Base-by-base conservation (phyloP, 2,329 filamentous ascomycete genomes). In the Penicillium sumatraense region DNA sequence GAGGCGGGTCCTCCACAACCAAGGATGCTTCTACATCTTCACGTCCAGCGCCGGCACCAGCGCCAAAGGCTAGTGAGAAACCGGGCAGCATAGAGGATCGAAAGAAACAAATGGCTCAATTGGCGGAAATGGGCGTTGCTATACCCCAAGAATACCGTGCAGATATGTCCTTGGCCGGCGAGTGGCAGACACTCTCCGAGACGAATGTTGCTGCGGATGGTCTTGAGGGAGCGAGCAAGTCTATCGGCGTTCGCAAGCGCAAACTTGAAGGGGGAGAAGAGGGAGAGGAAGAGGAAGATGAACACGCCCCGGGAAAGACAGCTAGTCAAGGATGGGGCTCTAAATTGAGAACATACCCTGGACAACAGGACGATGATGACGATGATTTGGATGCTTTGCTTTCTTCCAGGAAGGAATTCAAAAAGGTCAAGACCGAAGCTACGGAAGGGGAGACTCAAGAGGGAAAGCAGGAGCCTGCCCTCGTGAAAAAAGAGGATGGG, bases 121-220 rank as follows among this genome's bases (percentile, higher is more conserved):
- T 99, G 10, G 92, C 89, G 4, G 90, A 89, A 31, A 83, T 99
- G 81, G 95, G 95, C 0, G 86, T 99, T 46, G 85, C 86, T 44
- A 84, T 98, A 51, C 95, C 95, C 0, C 87, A 90, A 41, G 87
- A 89, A 61, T 86, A 91, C 53, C 82, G 91, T 56, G 81, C 83
- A 2, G 90, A 95, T 56, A 86, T 97, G 85, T 92, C 93, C 5
- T 86, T 97, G 79, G 87, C 89, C 3, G 91, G 95, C 27, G 90
- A 96, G 50, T 99, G 93, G 93, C 86, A 91, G 55, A 86, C 83
- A 5, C 84, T 90, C 36, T 81, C 85, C 41, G 80, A 79, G 61
- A 75, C 65, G 26, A 63, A 66, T 20, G 67, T 77, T 23, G 65
- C 69, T 5, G 75, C 81, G 13, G 78, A 80, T 10, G 72, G 73